Percentiles rank a stretch among this genome's conserved stretches.
These are phyloP conservation scores for Ogataea hybrid DNA, from an alignment of 1,139 yeast species.

Conservation along the genomic window DNA sequence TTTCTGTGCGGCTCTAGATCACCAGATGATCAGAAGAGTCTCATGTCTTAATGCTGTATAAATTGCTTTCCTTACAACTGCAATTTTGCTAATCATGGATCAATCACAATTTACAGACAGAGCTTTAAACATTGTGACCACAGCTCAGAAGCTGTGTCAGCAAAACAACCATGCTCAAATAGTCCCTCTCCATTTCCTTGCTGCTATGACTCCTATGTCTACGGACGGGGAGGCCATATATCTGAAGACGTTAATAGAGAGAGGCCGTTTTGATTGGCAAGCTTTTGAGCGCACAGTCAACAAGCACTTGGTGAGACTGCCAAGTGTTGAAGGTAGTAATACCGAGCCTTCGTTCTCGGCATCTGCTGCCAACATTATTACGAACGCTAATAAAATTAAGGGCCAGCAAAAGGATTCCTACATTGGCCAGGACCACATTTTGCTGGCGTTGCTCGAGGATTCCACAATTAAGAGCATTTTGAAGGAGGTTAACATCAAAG, in stretches of 20 bases:
- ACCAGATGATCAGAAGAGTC: no score
- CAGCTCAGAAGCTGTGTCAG: slow-evolving; percentile 78
- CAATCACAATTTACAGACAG: slow-evolving; percentile 87
- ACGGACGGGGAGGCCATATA: slow-evolving; percentile 63
- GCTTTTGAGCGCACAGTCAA: slow-evolving; percentile 77
- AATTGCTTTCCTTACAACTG: background rate
- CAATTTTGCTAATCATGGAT: slow-evolving; percentile 28
- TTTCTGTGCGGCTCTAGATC: slow-evolving; percentile 11
- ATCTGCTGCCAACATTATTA: slow-evolving; percentile 31
- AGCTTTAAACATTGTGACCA: slow-evolving; percentile 76
- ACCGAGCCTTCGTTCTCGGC: slow-evolving; percentile 31
- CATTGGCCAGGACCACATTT: slow-evolving; percentile 91
- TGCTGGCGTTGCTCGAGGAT: slow-evolving; percentile 83
- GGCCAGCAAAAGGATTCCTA: slow-evolving; percentile 86
- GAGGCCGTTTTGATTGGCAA: slow-evolving; percentile 87
- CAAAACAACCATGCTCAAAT: slow-evolving; percentile 84
- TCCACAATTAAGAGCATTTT: slow-evolving; percentile 66
- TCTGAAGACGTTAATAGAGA: slow-evolving; percentile 80
- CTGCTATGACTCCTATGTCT: slow-evolving; percentile 81
- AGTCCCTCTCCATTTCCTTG: slow-evolving; percentile 82
- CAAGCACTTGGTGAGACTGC: slow-evolving; percentile 75
- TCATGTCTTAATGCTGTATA: background rate
- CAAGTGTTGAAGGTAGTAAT: slow-evolving; percentile 80
- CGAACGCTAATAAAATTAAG: slow-evolving; percentile 56
- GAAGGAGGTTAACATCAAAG: slow-evolving; percentile 67